Base-by-base conservation (phyloP, 176 grass and related monocot species). In the Zoysia pacifica region DNA sequence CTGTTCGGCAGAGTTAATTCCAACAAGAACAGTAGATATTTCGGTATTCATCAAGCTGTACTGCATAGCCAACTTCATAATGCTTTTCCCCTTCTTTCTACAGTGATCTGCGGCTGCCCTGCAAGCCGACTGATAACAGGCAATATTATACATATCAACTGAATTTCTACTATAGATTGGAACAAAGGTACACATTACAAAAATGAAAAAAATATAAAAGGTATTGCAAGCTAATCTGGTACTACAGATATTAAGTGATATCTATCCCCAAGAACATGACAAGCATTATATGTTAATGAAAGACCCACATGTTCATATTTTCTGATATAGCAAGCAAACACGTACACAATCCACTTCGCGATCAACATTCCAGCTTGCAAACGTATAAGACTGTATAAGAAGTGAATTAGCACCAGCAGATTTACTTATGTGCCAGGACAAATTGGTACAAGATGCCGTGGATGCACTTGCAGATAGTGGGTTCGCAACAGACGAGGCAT, bases 1-100 rank as follows among this genome's bases (percentile, higher is more conserved):
- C 92, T 98, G 95, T 75, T 88, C 47, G 45, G 79, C 76, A 75
- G 95, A 98, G 71, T 89, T 98, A 90, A 98, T 98, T 65, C 92
- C 95, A 68, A 98, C 92, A 85, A 98, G 90, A 72, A 94, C 83
- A 1, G 90, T 89, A 1, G 92, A 89, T 82, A 98, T 93, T 40
- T 91, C 88, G 69, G 79, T 91, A 65, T 94, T 94, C 85, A 93
- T 89, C 88, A 98, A 87, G 70, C 92, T 93, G 81, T 93, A 91
- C 71, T 93, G 88, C 84, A 98, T 58, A 62, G 95, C 92, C 83
- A 98, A 69, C 90, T 93, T 98, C 0, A 86, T 78, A 73, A 94
- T 89, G 15, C 77, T 89, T 72, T 89, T 86, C 51, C 81, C 92
- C 70, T 91, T 91, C 48, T 91, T 83, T 80, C 59, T 93, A 74